A percentile compares a stretch with the other conserved stretches of the same genome.
phyloP scores from a whole-genome alignment of 23 red algal genomes.

The Chondrus crispus region DNA sequence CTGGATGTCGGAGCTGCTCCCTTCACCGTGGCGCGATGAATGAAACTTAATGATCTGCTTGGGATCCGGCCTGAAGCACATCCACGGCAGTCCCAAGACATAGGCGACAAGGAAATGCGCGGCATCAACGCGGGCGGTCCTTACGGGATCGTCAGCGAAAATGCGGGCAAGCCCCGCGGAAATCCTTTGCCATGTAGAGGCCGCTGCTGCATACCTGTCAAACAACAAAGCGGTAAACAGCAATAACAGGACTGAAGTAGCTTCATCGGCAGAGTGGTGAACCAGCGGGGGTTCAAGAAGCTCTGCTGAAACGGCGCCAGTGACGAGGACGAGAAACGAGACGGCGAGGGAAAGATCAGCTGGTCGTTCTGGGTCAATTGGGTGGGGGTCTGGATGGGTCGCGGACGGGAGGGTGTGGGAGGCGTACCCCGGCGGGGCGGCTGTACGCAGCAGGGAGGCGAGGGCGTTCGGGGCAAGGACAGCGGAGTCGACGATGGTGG shows the following conservation, averaged over 20 bases:
- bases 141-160: slow-evolving; percentile 70
- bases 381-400: not conserved
- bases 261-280: slow-evolving; percentile 65
- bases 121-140: slow-evolving; percentile 55
- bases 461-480: not conserved
- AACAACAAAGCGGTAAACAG: slow-evolving; percentile 16
- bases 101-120: slow-evolving; percentile 70
- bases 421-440: not conserved
- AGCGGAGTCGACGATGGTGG: slow-evolving; percentile 19
- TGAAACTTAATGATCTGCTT: slow-evolving; percentile 3
- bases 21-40: too few species aligned
- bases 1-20: not conserved
- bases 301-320: slow-evolving; percentile 44
- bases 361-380: slow-evolving; percentile 11
- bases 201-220: slow-evolving; percentile 40
- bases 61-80: slow-evolving; percentile 65
- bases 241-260: slow-evolving; percentile 48
- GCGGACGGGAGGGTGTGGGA: not conserved
- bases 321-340: slow-evolving; percentile 39
- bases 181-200: slow-evolving; percentile 40
- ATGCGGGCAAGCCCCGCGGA: slow-evolving; percentile 48
- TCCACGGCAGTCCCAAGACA: slow-evolving; percentile 70
- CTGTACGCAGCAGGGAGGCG: not conserved
- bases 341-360: slow-evolving; percentile 29
- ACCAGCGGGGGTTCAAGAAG: slow-evolving; percentile 55